Conservation (phyloP, 768 basidiomycete genomes). For the Fibroporia radiculosa region DNA sequence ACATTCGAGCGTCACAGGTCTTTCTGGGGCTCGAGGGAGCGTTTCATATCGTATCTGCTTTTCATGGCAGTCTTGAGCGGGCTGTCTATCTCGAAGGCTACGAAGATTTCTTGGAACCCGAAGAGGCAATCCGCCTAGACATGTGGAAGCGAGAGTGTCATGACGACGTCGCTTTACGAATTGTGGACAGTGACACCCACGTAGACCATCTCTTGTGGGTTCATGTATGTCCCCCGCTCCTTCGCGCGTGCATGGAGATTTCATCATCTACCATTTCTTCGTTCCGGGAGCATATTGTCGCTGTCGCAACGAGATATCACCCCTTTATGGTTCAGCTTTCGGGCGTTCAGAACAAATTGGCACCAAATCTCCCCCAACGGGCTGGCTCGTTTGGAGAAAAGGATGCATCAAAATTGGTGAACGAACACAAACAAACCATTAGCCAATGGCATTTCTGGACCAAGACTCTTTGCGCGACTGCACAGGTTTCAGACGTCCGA, state of each 20-base stretch:
- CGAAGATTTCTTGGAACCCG: conserved; percentile 57
- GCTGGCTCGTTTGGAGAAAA: conserved; percentile 34
- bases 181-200: conserved; percentile 64
- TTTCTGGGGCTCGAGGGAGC: conserved; percentile 21
- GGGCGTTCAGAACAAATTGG: conserved; percentile 53
- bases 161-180: conserved; percentile 50
- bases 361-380: conserved; percentile 38
- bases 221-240: conserved; percentile 59
- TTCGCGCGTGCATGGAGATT: conserved; percentile 47
- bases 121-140: conserved; percentile 52
- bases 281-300: conserved; percentile 61
- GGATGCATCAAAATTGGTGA: conserved; percentile 43
- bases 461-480: conserved; percentile 79
- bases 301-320: conserved; percentile 64
- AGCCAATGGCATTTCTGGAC: conserved; percentile 85
- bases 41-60: conserved; percentile 40
- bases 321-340: conserved; percentile 66
- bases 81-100: conserved; percentile 49
- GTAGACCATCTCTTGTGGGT: conserved; percentile 71
- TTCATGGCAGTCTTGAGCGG: conserved; percentile 43
- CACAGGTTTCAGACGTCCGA: conserved; percentile 54
- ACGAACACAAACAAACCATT: conserved; percentile 50
- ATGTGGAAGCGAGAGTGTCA: conserved; percentile 58
- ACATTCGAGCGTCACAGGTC: conserved; percentile 29
- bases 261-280: conserved; percentile 35